Conservation (phyloP, 2,329 filamentous ascomycete species). For the Pestalotiopsis sp. region DNA sequence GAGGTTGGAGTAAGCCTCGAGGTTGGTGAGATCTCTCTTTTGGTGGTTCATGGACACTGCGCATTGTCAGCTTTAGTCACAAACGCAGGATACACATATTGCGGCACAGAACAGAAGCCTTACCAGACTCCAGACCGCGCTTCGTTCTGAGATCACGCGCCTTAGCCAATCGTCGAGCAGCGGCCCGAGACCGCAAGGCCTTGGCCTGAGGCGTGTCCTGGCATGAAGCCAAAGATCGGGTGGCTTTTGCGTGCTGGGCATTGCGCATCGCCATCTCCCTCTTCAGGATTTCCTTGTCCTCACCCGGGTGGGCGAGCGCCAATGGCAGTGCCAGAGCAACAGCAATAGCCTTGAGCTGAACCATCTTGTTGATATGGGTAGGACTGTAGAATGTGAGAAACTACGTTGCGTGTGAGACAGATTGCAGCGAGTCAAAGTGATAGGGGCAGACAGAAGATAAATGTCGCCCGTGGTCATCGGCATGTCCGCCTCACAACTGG, state of each 20-base stretch:
- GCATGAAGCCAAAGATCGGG: neutral
- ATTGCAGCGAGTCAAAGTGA: no score
- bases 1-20: neutral
- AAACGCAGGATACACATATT: neutral
- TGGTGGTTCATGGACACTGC: conserved; percentile 6
- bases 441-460: no score
- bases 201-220: neutral
- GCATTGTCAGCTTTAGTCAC: neutral
- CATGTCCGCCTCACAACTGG: neutral
- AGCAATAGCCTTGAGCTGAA: neutral
- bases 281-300: neutral
- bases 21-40: conserved; percentile 7
- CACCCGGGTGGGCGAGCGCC: conserved; percentile 5
- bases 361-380: neutral
- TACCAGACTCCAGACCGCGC: neutral
- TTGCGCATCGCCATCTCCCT: conserved; percentile 5
- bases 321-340: neutral
- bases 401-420: no score
- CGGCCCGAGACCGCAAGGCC: neutral
- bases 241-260: neutral
- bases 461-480: no score
- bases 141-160: neutral
- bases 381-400: no score
- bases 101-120: neutral
- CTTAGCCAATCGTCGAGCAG: conserved; percentile 1